Conservation (phyloP, 2,329 filamentous ascomycete genomes). For the Arthrobotrys sinensis region DNA sequence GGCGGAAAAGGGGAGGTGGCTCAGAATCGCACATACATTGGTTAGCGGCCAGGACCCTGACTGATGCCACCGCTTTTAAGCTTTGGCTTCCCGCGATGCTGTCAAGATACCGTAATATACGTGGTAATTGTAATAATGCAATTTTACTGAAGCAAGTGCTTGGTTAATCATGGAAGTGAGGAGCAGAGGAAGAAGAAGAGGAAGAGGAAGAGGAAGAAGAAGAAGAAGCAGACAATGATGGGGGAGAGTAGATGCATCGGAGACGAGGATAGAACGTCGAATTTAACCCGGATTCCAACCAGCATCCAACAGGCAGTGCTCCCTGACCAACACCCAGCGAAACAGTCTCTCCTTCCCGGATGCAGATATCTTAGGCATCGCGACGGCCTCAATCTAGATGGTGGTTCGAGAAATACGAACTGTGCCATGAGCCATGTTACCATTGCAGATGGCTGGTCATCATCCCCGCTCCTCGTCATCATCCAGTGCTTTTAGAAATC, state of each 20-base stretch:
- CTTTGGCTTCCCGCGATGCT: conserved; percentile 8
- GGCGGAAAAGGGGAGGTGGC: conserved; percentile 27
- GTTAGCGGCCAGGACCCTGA: conserved; percentile 10
- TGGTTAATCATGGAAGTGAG: not conserved
- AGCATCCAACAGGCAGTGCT: not conserved
- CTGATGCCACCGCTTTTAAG: conserved; percentile 10
- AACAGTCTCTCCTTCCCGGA: conserved; percentile 19
- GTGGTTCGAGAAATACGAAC: conserved; percentile 16
- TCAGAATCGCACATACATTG: not conserved
- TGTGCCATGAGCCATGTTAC: conserved; percentile 3
- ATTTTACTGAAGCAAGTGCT: not conserved
- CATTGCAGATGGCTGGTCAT: not conserved
- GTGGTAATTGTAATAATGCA: no score
- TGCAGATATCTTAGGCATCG: conserved; percentile 9
- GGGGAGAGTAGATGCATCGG: not conserved
- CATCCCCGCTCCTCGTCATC: not conserved
- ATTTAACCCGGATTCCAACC: not conserved
- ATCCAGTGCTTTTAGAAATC: no score
- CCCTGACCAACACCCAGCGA: conserved; percentile 8
- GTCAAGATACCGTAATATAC: not conserved
- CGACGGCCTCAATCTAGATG: conserved; percentile 14
- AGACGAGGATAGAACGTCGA: not conserved
- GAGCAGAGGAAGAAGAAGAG: conserved; percentile 2
- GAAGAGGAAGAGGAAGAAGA: not conserved
- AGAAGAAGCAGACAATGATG: conserved; percentile 1